A percentile compares a stretch with the other conserved stretches of the same genome.
These are phyloP conservation scores for Ogataea trehaloabstinens DNA, from an alignment of 805 yeast genomes.

Conservation along the genomic window DNA sequence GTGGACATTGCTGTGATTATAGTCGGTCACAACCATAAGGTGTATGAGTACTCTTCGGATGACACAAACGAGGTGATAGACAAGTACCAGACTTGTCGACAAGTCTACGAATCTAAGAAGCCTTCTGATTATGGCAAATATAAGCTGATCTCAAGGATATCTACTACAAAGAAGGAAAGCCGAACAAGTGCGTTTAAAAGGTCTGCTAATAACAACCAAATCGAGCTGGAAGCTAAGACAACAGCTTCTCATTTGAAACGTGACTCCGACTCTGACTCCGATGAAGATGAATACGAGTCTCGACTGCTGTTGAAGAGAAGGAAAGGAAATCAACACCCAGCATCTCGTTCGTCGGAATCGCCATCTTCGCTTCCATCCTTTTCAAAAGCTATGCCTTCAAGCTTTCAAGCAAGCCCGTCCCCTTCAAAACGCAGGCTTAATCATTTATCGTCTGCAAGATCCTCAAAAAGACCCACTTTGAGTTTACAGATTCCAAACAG, in stretches of 20 bases:
- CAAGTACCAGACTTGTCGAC: conserved; percentile 31
- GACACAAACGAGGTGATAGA: conserved; percentile 52
- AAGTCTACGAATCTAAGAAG: conserved; percentile 55
- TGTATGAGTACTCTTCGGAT: conserved; percentile 81
- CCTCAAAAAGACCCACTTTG: conserved; percentile 51
- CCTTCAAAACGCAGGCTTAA: background rate
- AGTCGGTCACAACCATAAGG: conserved; percentile 75
- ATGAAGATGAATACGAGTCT: background rate
- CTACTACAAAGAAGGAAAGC: conserved; percentile 23
- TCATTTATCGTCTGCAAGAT: background rate
- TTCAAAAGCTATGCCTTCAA: background rate
- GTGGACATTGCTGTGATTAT: conserved; percentile 91
- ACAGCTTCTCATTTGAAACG: background rate
- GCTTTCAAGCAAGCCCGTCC: background rate
- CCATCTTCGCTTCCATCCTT: conserved; percentile 4
- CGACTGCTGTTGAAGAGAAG: conserved; percentile 1
- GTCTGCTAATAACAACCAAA: background rate
- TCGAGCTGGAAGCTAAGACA: background rate
- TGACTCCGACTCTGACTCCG: background rate
- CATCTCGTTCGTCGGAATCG: background rate
- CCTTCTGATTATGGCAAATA: conserved; percentile 70
- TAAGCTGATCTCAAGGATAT: conserved; percentile 30
- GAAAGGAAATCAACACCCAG: background rate
- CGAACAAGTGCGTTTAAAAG: conserved; percentile 5
- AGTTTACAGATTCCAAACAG: conserved; percentile 62